Percentiles rank a stretch among this genome's conserved stretches.
Conservation (phyloP, 805 yeast species). For the Metschnikowia anglica region DNA sequence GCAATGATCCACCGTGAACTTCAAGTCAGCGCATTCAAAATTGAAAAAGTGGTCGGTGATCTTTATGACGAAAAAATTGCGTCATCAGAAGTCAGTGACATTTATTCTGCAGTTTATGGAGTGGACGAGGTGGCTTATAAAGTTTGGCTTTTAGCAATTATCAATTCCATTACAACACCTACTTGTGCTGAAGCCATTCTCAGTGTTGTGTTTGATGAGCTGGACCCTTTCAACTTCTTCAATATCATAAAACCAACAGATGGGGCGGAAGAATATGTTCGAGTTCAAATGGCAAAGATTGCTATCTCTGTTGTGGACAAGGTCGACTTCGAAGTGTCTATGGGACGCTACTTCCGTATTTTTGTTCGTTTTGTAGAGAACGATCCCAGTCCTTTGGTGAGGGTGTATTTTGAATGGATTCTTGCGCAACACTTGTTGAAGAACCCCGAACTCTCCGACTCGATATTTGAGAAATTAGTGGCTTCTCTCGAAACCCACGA, state of each 20-base stretch:
- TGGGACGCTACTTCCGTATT: constrained; percentile 22
- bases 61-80: constrained; percentile 49
- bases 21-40: constrained; percentile 51
- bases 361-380: constrained; percentile 40
- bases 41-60: constrained; percentile 57
- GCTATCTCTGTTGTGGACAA: constrained; percentile 45
- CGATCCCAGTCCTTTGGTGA: constrained; percentile 77
- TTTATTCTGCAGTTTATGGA: constrained; percentile 55
- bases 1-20: constrained; percentile 53
- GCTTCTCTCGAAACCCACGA: constrained; percentile 18
- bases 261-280: constrained; percentile 64
- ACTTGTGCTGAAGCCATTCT: constrained; percentile 33
- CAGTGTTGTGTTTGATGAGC: constrained; percentile 37
- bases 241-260: constrained; percentile 57
- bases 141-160: constrained; percentile 48
- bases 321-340: constrained; percentile 21
- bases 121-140: constrained; percentile 54
- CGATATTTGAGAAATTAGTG: constrained; percentile 21
- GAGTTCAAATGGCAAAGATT: constrained; percentile 58
- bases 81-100: constrained; percentile 22
- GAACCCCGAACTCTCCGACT: constrained; percentile 19
- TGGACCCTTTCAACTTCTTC: constrained; percentile 43
- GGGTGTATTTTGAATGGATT: constrained; percentile 80
- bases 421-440: constrained; percentile 46
- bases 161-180: constrained; percentile 33